Percentiles rank a stretch among this genome's conserved stretches.
phyloP scores from a whole-genome alignment of 805 yeast species.

The Wickerhamiella shivajii region DNA sequence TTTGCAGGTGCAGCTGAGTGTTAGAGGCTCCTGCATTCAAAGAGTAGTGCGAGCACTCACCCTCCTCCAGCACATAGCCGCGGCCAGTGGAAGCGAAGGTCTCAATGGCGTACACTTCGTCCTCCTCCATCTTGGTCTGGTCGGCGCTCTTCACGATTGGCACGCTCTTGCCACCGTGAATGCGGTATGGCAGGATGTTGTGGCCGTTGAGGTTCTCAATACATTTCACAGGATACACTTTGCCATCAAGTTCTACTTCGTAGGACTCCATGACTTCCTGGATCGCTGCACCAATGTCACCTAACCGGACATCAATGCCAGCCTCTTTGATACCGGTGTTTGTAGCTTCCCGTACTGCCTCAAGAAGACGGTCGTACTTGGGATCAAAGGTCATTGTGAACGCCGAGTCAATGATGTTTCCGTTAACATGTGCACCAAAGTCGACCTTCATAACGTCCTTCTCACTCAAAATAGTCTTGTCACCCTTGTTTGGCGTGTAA shows the following conservation, averaged over 20 bases:
- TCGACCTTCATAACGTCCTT: slow-evolving; percentile 96
- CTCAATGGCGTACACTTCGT: slow-evolving; percentile 95
- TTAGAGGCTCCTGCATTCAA: slow-evolving; percentile 35
- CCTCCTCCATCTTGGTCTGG: slow-evolving; percentile 96
- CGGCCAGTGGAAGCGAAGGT: slow-evolving; percentile 96
- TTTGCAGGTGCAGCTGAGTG: slow-evolving; percentile 40
- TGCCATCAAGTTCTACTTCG: slow-evolving; percentile 83
- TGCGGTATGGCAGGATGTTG: slow-evolving; percentile 65
- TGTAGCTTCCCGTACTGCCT: slow-evolving; percentile 86
- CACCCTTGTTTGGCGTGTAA: slow-evolving; percentile 94
- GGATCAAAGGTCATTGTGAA: slow-evolving; percentile 75
- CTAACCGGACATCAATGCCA: slow-evolving; percentile 88
- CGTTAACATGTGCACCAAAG: slow-evolving; percentile 92
- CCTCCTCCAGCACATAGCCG: slow-evolving; percentile 73
- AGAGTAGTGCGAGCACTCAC: slow-evolving; percentile 93
- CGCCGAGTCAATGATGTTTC: slow-evolving; percentile 87
- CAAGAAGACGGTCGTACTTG: slow-evolving; percentile 54
- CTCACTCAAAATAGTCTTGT: slow-evolving; percentile 59
- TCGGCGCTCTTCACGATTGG: slow-evolving; percentile 93
- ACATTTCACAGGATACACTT: slow-evolving; percentile 69
- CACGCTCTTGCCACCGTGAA: slow-evolving; percentile 92
- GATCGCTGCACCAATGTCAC: slow-evolving; percentile 90
- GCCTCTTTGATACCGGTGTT: slow-evolving; percentile 85
- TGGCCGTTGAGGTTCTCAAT: slow-evolving; percentile 93
- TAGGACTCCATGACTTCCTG: slow-evolving; percentile 97